phyloP scores from a whole-genome alignment of 1,284 basidiomycete species.

The Pseudozyma hubeiensis region DNA sequence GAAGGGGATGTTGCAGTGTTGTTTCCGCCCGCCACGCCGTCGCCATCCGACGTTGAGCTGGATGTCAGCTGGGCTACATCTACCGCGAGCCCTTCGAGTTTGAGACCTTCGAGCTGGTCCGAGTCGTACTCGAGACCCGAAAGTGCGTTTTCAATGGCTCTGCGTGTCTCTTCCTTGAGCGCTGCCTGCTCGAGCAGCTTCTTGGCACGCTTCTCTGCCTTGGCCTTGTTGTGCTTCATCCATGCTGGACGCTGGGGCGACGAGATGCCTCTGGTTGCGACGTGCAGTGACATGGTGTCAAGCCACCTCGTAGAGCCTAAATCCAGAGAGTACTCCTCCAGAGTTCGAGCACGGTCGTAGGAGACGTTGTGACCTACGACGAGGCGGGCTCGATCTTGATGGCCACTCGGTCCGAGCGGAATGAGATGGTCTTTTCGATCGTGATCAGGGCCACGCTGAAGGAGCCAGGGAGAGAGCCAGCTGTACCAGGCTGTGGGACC shows the following conservation, averaged over 20 bases:
- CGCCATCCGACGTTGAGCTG: slow-evolving; percentile 2
- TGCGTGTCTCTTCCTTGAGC: slow-evolving; percentile 67
- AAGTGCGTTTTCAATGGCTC: slow-evolving; percentile 50
- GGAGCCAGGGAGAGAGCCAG: slow-evolving; percentile 94
- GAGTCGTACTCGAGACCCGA: slow-evolving; percentile 49
- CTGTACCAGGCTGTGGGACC: slow-evolving; percentile 89
- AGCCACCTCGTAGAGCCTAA: slow-evolving; percentile 83
- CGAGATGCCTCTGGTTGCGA: slow-evolving; percentile 93
- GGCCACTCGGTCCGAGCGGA: slow-evolving; percentile 73
- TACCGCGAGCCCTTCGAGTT: slow-evolving; percentile 41
- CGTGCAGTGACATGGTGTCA: slow-evolving; percentile 95
- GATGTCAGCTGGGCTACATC: slow-evolving; percentile 14
- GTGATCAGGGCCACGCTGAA: slow-evolving; percentile 73
- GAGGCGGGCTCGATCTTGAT: slow-evolving; percentile 71
- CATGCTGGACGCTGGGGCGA: slow-evolving; percentile 93
- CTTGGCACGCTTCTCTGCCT: slow-evolving; percentile 72
- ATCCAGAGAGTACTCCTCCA: slow-evolving; percentile 84
- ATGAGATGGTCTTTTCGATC: slow-evolving; percentile 79
- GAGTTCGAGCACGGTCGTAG: slow-evolving; percentile 86
- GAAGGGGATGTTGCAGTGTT: slow-evolving; percentile 15
- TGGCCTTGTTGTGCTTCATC: slow-evolving; percentile 80
- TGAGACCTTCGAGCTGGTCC: slow-evolving; percentile 51
- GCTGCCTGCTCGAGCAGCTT: slow-evolving; percentile 67
- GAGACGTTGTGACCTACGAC: slow-evolving; percentile 95
- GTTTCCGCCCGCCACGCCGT: slow-evolving; percentile 1